These are phyloP conservation scores for Toxicodendron radicans DNA, from an alignment of 345 rosid species.

Conservation along the genomic window DNA sequence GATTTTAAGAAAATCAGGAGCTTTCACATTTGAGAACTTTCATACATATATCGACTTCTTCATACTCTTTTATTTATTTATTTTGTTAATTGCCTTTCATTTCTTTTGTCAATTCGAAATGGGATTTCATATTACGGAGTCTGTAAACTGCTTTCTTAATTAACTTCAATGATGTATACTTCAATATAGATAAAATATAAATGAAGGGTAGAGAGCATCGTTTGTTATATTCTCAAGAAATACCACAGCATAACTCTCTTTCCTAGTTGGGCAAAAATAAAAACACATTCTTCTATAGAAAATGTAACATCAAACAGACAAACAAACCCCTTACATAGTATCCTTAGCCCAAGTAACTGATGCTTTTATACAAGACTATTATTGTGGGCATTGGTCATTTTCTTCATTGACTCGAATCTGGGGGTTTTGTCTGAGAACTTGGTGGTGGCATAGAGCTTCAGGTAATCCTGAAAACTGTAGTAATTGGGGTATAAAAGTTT, in stretches of 20 bases:
- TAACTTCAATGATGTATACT: not conserved
- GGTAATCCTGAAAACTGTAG: conserved; percentile 69
- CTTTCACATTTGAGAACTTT: too few species aligned
- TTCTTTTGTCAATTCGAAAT: not conserved
- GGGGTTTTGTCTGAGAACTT: conserved; percentile 72
- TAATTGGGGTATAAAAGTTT: conserved; percentile 63
- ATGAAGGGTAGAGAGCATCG: not conserved
- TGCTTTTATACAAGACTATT: conserved; percentile 21
- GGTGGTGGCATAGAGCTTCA: conserved; percentile 67
- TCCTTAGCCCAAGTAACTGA: not conserved
- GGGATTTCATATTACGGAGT: not conserved
- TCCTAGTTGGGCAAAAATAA: not conserved
- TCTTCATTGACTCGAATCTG: conserved; percentile 69
- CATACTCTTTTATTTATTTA: not conserved
- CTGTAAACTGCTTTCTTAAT: not conserved
- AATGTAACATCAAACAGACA: conserved; percentile 5
- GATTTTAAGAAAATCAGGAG: too few species aligned
- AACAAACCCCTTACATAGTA: conserved; percentile 1
- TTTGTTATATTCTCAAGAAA: conserved; percentile 12
- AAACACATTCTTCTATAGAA: not conserved
- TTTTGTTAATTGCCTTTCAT: not conserved
- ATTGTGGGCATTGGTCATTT: conserved; percentile 32
- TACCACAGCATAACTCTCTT: conserved; percentile 12
- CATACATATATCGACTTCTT: not conserved
- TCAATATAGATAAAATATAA: not conserved